Percentiles rank a stretch among this genome's conserved stretches.
Evolutionary conservation across 75 land plant genomes (phyloP).

Genomic region (Adiantum capillusveneris): DNA sequence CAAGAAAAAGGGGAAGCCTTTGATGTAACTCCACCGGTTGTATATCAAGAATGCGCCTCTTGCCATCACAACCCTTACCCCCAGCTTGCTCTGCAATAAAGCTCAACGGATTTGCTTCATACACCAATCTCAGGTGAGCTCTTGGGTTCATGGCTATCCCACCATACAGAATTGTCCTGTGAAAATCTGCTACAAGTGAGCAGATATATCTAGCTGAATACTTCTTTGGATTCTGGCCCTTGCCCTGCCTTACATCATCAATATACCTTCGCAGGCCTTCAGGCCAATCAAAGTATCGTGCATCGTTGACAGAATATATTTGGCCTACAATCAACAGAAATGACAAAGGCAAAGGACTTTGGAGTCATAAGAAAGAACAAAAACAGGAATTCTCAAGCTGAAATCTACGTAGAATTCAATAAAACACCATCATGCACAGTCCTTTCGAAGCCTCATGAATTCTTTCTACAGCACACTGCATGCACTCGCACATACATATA

Average conservation of each 20-base stretch:
- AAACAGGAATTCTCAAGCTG: no score
- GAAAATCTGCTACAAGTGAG: slow-evolving; percentile 94
- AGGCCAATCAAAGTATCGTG: slow-evolving; percentile 96
- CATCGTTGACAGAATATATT: slow-evolving; percentile 97
- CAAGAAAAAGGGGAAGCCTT: slow-evolving; percentile 82
- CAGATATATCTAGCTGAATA: slow-evolving; percentile 96
- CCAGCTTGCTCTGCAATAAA: slow-evolving; percentile 93
- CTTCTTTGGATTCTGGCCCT: slow-evolving; percentile 83
- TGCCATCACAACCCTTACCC: slow-evolving; percentile 91
- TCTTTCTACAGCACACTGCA: no score
- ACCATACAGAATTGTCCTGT: slow-evolving; percentile 85
- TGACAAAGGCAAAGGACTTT: no score
- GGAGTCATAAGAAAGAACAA: no score
- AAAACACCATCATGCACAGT: no score
- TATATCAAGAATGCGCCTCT: slow-evolving; percentile 62
- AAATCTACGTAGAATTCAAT: no score
- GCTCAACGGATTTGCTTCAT: slow-evolving; percentile 95
- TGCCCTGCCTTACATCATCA: slow-evolving; percentile 86
- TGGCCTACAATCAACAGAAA: slow-evolving; percentile 53
- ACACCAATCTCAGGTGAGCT: slow-evolving; percentile 76
- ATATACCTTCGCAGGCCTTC: slow-evolving; percentile 71
- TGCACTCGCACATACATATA: no score
- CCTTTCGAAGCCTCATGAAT: no score
- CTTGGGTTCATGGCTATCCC: slow-evolving; percentile 97
- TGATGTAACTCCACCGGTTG: slow-evolving; percentile 80